Evolutionary conservation across 345 rosid genomes (phyloP).

Genomic region (Fremontodendron californicum): DNA sequence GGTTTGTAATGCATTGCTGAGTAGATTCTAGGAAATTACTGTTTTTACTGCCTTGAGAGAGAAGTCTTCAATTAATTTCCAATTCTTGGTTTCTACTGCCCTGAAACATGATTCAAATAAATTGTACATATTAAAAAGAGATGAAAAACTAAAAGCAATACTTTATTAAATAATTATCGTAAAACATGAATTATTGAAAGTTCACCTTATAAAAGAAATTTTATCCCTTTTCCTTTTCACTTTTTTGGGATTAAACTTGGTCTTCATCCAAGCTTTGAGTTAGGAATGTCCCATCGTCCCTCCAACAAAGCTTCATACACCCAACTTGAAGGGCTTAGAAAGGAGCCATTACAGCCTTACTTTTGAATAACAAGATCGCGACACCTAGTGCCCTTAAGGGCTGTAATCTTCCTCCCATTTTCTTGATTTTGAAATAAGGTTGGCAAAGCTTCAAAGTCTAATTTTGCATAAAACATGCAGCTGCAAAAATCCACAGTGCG

Average conservation of each 20-base stretch:
- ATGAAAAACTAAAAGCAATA: no score
- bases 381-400: no score
- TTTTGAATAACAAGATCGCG: neutral
- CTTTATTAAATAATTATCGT: neutral
- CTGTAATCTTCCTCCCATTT: neutral
- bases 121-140: neutral
- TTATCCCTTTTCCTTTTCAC: no score
- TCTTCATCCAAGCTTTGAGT: neutral
- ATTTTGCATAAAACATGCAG: neutral
- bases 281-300: no score
- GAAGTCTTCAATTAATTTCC: neutral
- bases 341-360: neutral
- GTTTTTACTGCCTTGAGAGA: neutral
- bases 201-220: no score
- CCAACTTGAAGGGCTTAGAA: neutral
- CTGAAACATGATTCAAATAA: neutral
- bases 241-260: no score
- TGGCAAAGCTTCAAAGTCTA: neutral
- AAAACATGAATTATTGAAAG: no score
- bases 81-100: neutral
- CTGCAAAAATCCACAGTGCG: neutral
- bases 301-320: neutral
- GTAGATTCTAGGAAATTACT: neutral
- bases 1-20: conserved; percentile 1
- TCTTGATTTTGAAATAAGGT: neutral